Evolutionary conservation across 1,284 basidiomycete genomes (phyloP), one percentile per base, ranked within the genome.

Genomic region (Stygiomarasmius scandens): DNA sequence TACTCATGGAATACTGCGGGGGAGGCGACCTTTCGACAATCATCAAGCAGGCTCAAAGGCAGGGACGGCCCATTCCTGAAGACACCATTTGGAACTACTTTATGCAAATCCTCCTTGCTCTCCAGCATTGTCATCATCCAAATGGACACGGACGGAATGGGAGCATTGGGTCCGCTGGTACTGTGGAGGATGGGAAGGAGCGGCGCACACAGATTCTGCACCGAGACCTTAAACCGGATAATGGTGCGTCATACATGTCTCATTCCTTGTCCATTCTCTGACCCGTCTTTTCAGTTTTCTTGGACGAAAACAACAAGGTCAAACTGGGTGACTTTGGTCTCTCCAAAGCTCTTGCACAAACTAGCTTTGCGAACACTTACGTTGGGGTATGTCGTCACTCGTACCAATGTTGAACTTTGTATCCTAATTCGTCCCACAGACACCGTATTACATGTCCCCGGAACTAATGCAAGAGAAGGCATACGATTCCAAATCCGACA

Each of bases 401-500:
- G 44, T 54, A 49, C 22, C 36, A 52, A 52, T 23, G 23, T 49
- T 24, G 34, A 51, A 38, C 32, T 49, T 36, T 36, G 25, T 25
- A 47, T 49, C 38, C 29, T 16, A n/a, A 6, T 3, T 27, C 48
- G 19, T 32, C 10, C 0, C 48, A 5, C 63, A 95, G 92, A 98
- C 96, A 9, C 96, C 96, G 2, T 96, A 98, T 67, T 98, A 99
- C 75, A 98, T 99, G 96, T 96, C 94, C 1, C 96, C 96, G 0
- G 96, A 98, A 73, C 82, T 98, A 22, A 94, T 98, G 80, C 93
- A 94, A 72, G 95, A 97, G 67, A 95, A 93, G 69, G 87, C 92
- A 5, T 99, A 99, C 73, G 96, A 98, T 75, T 91, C 92, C 20
- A 98, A 98, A 75, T 95, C 93, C 0, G 96, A 99, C 69, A 97